These are phyloP conservation scores for Hyphopichia khmerensis DNA, from an alignment of 1,139 yeast genomes.

Conservation along the genomic window DNA sequence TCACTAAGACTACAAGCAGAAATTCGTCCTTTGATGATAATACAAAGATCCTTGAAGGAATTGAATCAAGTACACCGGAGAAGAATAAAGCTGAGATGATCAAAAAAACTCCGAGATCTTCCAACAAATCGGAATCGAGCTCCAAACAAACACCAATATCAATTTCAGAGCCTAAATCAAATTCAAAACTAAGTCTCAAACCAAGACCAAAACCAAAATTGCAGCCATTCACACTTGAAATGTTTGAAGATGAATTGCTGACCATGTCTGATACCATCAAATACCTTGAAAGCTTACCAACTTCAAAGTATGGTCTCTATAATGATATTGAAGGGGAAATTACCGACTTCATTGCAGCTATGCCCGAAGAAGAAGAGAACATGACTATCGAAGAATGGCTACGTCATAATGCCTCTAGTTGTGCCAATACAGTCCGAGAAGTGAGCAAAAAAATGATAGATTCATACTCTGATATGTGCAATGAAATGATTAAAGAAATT, in stretches of 20 bases:
- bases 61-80: slow-evolving; percentile 22
- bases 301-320: slow-evolving; percentile 30
- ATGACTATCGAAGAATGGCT: slow-evolving; percentile 77
- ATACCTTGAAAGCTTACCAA: slow-evolving; percentile 26
- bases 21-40: too few relatives aligned
- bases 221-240: slow-evolving; percentile 2
- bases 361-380: slow-evolving; percentile 68
- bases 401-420: slow-evolving; percentile 44
- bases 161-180: too few relatives aligned
- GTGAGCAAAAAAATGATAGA: slow-evolving; percentile 46
- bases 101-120: too few relatives aligned
- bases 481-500: slow-evolving; percentile 37
- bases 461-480: slow-evolving; percentile 29
- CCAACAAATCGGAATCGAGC: too few relatives aligned
- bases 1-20: too few relatives aligned
- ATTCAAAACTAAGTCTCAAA: too few relatives aligned
- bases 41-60: slow-evolving; percentile 6
- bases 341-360: slow-evolving; percentile 60
- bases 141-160: too few relatives aligned
- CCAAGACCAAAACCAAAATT: too few relatives aligned
- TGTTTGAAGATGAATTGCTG: slow-evolving; percentile 24
- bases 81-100: slow-evolving; percentile 7
- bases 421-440: slow-evolving; percentile 37
- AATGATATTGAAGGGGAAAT: slow-evolving; percentile 66
- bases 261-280: slow-evolving; percentile 40